Evolutionary conservation across 306 rosid species (phyloP).

Genomic region (Styphnolobium japonicum): DNA sequence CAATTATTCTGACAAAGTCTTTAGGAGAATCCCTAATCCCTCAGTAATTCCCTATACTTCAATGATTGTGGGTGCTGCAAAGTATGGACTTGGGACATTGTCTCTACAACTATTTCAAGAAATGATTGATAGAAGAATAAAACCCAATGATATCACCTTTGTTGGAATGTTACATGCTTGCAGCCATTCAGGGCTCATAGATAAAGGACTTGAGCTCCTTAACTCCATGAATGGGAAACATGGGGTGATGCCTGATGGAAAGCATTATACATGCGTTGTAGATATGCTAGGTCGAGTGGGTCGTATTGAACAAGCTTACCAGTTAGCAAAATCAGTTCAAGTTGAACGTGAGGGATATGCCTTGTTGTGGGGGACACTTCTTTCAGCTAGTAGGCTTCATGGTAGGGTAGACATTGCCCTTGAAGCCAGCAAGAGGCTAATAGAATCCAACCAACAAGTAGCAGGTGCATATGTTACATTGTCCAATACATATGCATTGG

Average conservation of each 20-base stretch:
- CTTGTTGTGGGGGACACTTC: conserved; percentile 74
- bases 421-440: conserved; percentile 62
- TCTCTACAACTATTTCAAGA: conserved; percentile 66
- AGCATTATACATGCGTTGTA: conserved; percentile 69
- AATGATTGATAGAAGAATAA: conserved; percentile 60
- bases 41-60: conserved; percentile 70
- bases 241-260: conserved; percentile 62
- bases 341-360: conserved; percentile 43
- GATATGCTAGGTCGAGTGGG: conserved; percentile 87
- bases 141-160: conserved; percentile 72
- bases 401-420: conserved; percentile 80
- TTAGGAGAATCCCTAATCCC: conserved; percentile 52
- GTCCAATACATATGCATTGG: conserved; percentile 67
- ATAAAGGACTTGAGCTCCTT: conserved; percentile 64
- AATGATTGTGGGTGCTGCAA: conserved; percentile 82
- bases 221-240: conserved; percentile 56
- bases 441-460: conserved; percentile 66
- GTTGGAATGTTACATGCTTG: conserved; percentile 84
- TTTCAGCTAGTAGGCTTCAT: conserved; percentile 81
- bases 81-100: conserved; percentile 72
- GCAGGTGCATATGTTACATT: conserved; percentile 67
- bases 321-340: conserved; percentile 59
- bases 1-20: conserved; percentile 56
- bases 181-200: conserved; percentile 80
- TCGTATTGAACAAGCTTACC: conserved; percentile 58